phyloP scores from a whole-genome alignment of 768 basidiomycete species.

The Aureoboletus auriporus region DNA sequence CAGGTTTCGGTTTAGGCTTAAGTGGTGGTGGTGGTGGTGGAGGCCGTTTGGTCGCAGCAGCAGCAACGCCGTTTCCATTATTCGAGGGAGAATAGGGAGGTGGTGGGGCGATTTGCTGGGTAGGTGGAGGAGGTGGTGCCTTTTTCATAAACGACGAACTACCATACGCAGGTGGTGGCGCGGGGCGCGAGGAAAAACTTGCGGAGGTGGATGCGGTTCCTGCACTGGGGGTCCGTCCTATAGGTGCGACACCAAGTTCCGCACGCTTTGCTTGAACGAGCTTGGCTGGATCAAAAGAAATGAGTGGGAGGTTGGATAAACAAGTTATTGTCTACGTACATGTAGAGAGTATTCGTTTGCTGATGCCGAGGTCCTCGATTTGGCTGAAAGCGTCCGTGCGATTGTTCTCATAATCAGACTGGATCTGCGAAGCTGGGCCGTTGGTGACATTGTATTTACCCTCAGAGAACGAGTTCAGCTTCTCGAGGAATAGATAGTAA shows the following conservation, averaged over 20 bases:
- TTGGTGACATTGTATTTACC: conserved; percentile 73
- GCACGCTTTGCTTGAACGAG: conserved; percentile 57
- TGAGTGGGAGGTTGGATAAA: conserved; percentile 6
- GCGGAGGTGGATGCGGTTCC: conserved; percentile 26
- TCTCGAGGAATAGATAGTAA: conserved; percentile 92
- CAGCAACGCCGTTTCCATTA: conserved; percentile 14
- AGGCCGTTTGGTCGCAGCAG: conserved; percentile 59
- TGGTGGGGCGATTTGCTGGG: conserved; percentile 40
- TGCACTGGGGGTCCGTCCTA: conserved; percentile 27
- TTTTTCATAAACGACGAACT: conserved; percentile 38
- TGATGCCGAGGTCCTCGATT: conserved; percentile 77
- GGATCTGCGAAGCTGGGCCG: conserved; percentile 64
- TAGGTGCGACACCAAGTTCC: conserved; percentile 30
- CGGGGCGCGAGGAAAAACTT: conserved; percentile 20
- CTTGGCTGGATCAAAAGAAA: conserved; percentile 44
- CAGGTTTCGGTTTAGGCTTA: conserved; percentile 80
- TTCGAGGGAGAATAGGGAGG: conserved; percentile 30
- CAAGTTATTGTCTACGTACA: conserved; percentile 47
- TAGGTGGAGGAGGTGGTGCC: conserved; percentile 35
- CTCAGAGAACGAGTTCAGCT: conserved; percentile 82
- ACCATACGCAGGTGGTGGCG: conserved; percentile 22
- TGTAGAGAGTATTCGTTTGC: conserved; percentile 80
- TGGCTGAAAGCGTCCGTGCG: conserved; percentile 78
- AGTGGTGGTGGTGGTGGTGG: conserved; percentile 92
- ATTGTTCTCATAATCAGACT: conserved; percentile 69